A percentile compares a stretch with the other conserved stretches of the same genome.
These are phyloP conservation scores for Hygrophorus pudorinus DNA, from an alignment of 768 basidiomycete species.

Conservation along the genomic window DNA sequence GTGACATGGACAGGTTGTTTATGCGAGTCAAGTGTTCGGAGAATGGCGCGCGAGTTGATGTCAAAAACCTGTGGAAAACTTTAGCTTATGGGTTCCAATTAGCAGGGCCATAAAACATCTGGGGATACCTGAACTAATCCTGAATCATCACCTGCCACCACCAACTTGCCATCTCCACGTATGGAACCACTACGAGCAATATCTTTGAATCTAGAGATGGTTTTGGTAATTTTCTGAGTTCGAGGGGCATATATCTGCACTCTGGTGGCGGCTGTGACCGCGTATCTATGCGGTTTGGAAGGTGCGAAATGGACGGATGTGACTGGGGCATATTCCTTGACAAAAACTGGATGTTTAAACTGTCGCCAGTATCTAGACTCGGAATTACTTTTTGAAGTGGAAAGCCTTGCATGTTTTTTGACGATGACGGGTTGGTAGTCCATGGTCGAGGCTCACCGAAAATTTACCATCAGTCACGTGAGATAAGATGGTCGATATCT, in stretches of 20 bases:
- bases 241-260: conserved; percentile 94
- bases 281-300: conserved; percentile 84
- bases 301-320: conserved; percentile 90
- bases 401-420: conserved; percentile 45
- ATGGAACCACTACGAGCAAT: conserved; percentile 85
- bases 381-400: conserved; percentile 47
- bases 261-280: conserved; percentile 88
- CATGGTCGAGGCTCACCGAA: conserved; percentile 30
- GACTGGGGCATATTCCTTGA: conserved; percentile 95
- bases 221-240: conserved; percentile 94
- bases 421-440: conserved; percentile 75
- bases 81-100: not conserved
- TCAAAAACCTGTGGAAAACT: conserved; percentile 65
- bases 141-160: conserved; percentile 92
- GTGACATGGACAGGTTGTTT: conserved; percentile 96
- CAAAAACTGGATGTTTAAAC: conserved; percentile 84
- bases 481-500: conserved; percentile 30
- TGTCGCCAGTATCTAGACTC: conserved; percentile 84
- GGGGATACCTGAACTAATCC: conserved; percentile 68
- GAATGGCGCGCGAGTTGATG: conserved; percentile 84
- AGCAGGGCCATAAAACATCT: not conserved
- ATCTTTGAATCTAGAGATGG: conserved; percentile 94
- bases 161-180: conserved; percentile 86
- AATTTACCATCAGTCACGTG: conserved; percentile 9
- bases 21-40: conserved; percentile 86